Percentiles rank a stretch among this genome's conserved stretches.
Evolutionary conservation across 2,329 filamentous ascomycete species (phyloP).

Genomic region (Ophiostoma australiae): DNA sequence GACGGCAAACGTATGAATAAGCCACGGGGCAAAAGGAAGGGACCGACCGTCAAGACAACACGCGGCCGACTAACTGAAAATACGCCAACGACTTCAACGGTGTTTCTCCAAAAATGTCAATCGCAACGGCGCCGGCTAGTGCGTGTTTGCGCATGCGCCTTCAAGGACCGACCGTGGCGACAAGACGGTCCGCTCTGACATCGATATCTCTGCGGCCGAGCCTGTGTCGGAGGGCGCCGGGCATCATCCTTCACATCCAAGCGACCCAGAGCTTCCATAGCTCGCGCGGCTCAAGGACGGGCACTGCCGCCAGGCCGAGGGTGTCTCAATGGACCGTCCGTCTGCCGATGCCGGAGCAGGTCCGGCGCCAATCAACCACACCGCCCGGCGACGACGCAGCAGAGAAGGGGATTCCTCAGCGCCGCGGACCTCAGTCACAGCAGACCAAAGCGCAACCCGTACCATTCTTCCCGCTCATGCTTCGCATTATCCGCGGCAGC

Average conservation of each 20-base stretch:
- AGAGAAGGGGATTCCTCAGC: constrained; percentile 2
- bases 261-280: constrained; percentile 5
- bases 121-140: not conserved
- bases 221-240: not conserved
- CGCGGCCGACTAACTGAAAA: not conserved
- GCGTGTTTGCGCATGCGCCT: constrained; percentile 1
- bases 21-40: not conserved
- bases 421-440: constrained; percentile 18
- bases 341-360: not conserved
- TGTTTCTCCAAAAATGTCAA: not conserved
- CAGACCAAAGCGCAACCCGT: constrained; percentile 5
- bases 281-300: not conserved
- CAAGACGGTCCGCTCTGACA: not conserved
- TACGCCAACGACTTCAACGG: not conserved
- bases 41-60: not conserved
- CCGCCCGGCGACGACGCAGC: not conserved
- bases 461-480: constrained; percentile 32
- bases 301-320: not conserved
- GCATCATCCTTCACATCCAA: constrained; percentile 4
- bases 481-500: constrained; percentile 33
- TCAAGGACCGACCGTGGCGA: not conserved
- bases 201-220: constrained; percentile 1
- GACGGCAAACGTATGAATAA: not conserved
- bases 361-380: constrained; percentile 17
- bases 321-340: not conserved